These are phyloP conservation scores for Pleurotus tuoliensis DNA, from an alignment of 768 basidiomycete genomes.

Conservation along the genomic window DNA sequence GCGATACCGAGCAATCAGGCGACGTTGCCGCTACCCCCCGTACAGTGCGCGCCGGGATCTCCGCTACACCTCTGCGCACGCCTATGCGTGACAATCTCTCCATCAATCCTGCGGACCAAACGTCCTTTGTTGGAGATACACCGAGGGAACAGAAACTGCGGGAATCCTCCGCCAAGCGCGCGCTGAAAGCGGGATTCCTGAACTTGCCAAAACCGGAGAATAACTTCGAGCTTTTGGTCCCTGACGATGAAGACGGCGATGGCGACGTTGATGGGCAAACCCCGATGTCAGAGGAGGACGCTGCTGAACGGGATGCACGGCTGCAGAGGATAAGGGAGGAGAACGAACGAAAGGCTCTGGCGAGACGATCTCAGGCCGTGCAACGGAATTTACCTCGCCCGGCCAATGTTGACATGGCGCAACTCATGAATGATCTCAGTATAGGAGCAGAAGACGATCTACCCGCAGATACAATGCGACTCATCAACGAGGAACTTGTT, in stretches of 20 bases:
- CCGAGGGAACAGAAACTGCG: conserved; percentile 74
- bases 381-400: conserved; percentile 85
- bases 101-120: conserved; percentile 74
- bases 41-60: conserved; percentile 32
- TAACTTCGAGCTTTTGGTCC: conserved; percentile 92
- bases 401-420: conserved; percentile 69
- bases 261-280: conserved; percentile 22
- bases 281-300: conserved; percentile 72
- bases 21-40: conserved; percentile 57
- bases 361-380: conserved; percentile 76
- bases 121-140: conserved; percentile 55
- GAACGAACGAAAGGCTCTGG: conserved; percentile 76
- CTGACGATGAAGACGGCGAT: conserved; percentile 80
- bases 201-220: conserved; percentile 91
- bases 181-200: conserved; percentile 78
- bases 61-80: conserved; percentile 87
- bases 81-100: conserved; percentile 89
- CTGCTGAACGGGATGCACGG: conserved; percentile 84
- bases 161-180: conserved; percentile 61
- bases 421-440: conserved; percentile 57
- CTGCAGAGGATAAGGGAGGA: conserved; percentile 63
- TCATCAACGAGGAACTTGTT: conserved; percentile 78
- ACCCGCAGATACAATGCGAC: conserved; percentile 45
- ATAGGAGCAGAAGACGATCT: conserved; percentile 43
- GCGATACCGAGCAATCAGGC: conserved; percentile 37